phyloP scores from a whole-genome alignment of 2,329 filamentous ascomycete species.

The Fusarium pininemorale region DNA sequence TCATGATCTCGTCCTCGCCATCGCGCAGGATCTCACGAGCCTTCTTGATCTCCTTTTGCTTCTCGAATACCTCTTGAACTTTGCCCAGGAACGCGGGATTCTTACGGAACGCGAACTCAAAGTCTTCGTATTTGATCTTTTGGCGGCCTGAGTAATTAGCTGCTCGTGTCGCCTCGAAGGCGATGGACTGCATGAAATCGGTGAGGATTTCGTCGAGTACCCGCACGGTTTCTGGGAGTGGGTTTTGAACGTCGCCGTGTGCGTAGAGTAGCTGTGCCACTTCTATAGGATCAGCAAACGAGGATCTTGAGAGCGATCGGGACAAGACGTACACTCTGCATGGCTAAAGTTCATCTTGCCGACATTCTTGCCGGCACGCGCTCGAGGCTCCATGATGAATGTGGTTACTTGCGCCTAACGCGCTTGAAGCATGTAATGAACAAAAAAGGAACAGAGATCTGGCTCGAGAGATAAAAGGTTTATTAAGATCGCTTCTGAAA shows the following conservation, averaged over 20 bases:
- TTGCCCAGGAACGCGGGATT: slow-evolving; percentile 88
- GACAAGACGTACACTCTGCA: slow-evolving; percentile 69
- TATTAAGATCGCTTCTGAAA: background rate
- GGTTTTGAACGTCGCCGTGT: slow-evolving; percentile 80
- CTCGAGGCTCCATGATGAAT: slow-evolving; percentile 76
- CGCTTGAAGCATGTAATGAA: slow-evolving; percentile 5
- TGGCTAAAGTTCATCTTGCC: slow-evolving; percentile 83
- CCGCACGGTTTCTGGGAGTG: slow-evolving; percentile 84
- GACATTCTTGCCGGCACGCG: slow-evolving; percentile 81
- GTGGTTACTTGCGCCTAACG: slow-evolving; percentile 5
- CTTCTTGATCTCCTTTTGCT: slow-evolving; percentile 86
- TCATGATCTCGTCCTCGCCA: slow-evolving; percentile 69
- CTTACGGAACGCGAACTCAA: slow-evolving; percentile 90
- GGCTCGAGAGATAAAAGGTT: background rate
- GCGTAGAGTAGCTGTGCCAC: slow-evolving; percentile 80
- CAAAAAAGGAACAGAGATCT: background rate
- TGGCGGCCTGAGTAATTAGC: slow-evolving; percentile 89
- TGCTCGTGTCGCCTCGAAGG: slow-evolving; percentile 86
- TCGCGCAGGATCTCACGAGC: slow-evolving; percentile 80
- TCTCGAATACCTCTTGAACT: slow-evolving; percentile 88
- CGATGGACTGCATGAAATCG: slow-evolving; percentile 94
- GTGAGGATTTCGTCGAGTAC: slow-evolving; percentile 95
- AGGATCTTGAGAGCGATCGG: background rate
- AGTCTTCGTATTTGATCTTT: slow-evolving; percentile 98
- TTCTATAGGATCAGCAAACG: slow-evolving; percentile 45